A percentile compares a stretch with the other conserved stretches of the same genome.
Evolutionary conservation across 129 eudicot species (phyloP).

Genomic region (Flaveria robusta): DNA sequence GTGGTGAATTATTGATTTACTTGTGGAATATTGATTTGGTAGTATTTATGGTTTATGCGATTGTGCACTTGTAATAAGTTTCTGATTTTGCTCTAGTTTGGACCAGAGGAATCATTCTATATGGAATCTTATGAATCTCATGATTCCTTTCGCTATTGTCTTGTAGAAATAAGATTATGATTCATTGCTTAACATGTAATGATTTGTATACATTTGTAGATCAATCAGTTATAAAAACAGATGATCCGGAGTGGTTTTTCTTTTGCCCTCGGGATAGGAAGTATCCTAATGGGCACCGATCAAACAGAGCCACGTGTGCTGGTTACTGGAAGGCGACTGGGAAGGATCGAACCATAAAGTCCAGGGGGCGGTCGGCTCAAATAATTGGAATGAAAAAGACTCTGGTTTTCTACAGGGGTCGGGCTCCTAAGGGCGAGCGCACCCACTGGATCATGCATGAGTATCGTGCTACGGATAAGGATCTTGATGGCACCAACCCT

Average conservation of each 20-base stretch:
- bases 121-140: not conserved
- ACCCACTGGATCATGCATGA: constrained; percentile 83
- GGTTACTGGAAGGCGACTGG: constrained; percentile 82
- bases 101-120: not conserved
- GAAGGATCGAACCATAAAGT: constrained; percentile 64
- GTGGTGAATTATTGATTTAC: not conserved
- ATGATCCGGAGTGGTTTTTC: constrained; percentile 79
- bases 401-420: constrained; percentile 64
- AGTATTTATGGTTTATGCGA: constrained; percentile 10
- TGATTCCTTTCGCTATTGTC: not conserved
- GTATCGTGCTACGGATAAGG: constrained; percentile 63
- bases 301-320: constrained; percentile 64
- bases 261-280: constrained; percentile 69
- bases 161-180: constrained; percentile 1
- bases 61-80: not conserved
- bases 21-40: too few relatives aligned
- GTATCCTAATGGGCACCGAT: constrained; percentile 72
- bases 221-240: constrained; percentile 62
- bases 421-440: constrained; percentile 70
- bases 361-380: constrained; percentile 33
- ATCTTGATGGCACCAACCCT: constrained; percentile 63
- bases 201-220: constrained; percentile 29
- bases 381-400: constrained; percentile 71
- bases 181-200: not conserved
- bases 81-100: not conserved